Base-by-base conservation (phyloP, 441 rosid species). In the Adansonia grandidieri region DNA sequence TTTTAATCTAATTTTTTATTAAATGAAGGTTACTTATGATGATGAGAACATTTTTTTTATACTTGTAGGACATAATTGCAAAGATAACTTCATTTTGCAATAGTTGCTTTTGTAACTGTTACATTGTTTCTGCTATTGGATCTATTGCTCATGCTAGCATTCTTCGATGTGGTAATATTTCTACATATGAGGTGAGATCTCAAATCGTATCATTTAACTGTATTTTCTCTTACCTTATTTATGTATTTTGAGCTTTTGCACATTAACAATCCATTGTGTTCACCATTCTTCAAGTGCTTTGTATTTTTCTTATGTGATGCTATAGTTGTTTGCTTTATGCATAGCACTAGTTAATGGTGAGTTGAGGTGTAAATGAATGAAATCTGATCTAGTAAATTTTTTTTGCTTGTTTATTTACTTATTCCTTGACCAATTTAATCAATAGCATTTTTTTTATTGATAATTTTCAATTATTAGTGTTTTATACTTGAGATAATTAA, bases 181-280 rank as follows among this genome's bases (percentile, higher is more conserved):
- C 17, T 17, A 56, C 64, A 9, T 57, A 53, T 73, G 76, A 73
- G 76, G 76, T 57, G 47, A 73, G 64, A 37, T 56, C 15, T 58
- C 65, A 37, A 53, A 40, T 7, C 28, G 19, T 32, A n/a, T 10
- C 44, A 17, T 57, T 14, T 73, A 10, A 73, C 17, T 56, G 9
- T 73, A 24, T 54, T 45, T 65, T 65, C 50, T 15, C 48, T 7
- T n/a, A n/a, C 50, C 50, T 9, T 32, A 65, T n/a, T 2, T 32
- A 67, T 44, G 32, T 19, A 15, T n/a, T 20, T 32, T 68, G 54
- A 68, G 73, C 20, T 11, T 47, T 40, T 65, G 48, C 70, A 15
- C 6, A 40, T 40, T 63, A 15, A n/a, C 22, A n/a, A 40, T 2
- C n/a, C 40, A n/a, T 65, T 65, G n/a, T 42, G 3, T 65, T 15